phyloP scores from a whole-genome alignment of 192 early-diverging fungal genomes.

The Entomortierella lignicola region DNA sequence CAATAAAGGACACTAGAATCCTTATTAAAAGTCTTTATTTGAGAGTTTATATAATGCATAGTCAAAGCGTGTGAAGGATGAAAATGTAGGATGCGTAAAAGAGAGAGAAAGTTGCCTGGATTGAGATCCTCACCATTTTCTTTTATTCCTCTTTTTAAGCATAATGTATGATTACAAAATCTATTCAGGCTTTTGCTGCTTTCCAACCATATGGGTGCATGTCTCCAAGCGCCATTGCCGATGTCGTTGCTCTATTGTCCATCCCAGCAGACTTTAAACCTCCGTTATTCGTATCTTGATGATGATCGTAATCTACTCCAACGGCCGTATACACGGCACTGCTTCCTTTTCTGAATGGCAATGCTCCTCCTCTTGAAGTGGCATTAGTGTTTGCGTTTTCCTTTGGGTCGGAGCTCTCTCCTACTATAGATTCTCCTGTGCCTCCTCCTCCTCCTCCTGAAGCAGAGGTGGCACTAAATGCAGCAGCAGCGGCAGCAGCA shows the following conservation, averaged over 20 bases:
- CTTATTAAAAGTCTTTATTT: too few relatives aligned
- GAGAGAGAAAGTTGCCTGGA: too few relatives aligned
- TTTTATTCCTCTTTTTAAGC: too few relatives aligned
- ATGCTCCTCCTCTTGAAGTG: background rate
- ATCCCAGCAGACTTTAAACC: too few relatives aligned
- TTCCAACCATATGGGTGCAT: background rate
- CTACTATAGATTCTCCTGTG: too few relatives aligned
- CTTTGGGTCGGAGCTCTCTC: background rate
- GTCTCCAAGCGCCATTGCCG: background rate
- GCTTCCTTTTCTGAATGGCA: background rate
- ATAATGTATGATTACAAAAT: too few relatives aligned
- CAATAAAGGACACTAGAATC: too few relatives aligned
- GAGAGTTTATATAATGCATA: too few relatives aligned
- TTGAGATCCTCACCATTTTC: too few relatives aligned
- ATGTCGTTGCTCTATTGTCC: background rate
- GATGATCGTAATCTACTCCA: background rate
- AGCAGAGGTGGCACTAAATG: background rate
- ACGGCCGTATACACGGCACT: slow-evolving; percentile 3
- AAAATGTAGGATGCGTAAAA: too few relatives aligned
- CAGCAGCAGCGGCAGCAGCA: background rate
- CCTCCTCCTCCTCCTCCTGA: background rate
- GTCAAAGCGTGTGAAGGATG: too few relatives aligned
- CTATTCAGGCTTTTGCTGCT: background rate
- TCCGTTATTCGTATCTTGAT: background rate
- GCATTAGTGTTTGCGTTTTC: background rate